These are phyloP conservation scores for Moniliella sp. DNA, from an alignment of 1,284 basidiomycete species.

Conservation along the genomic window DNA sequence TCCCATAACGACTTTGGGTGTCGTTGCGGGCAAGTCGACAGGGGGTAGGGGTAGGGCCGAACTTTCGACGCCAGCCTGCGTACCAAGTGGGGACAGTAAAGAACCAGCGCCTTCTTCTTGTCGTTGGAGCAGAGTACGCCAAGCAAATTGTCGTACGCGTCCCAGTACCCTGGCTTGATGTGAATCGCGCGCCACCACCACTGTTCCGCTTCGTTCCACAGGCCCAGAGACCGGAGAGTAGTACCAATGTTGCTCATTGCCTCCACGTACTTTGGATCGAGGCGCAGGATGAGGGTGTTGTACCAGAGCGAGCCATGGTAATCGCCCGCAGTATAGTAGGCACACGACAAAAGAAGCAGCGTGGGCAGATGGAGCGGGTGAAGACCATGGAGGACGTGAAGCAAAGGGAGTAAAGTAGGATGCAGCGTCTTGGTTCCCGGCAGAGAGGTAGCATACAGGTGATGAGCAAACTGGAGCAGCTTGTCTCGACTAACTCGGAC, in stretches of 20 bases:
- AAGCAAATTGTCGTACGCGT: conserved; percentile 37
- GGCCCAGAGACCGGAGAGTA: conserved; percentile 37
- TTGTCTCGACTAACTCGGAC: conserved; percentile 21
- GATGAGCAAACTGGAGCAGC: conserved; percentile 26
- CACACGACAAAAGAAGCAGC: conserved; percentile 23
- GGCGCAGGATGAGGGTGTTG: conserved; percentile 28
- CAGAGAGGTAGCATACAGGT: conserved; percentile 11
- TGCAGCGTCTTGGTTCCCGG: conserved; percentile 8
- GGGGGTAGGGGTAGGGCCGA: conserved; percentile 9
- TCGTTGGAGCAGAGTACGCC: conserved; percentile 37
- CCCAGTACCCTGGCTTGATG: conserved; percentile 37
- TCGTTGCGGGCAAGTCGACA: too few species aligned
- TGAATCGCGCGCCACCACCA: conserved; percentile 39
- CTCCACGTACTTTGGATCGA: conserved; percentile 36
- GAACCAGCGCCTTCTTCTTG: too few species aligned
- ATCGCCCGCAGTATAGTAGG: conserved; percentile 23
- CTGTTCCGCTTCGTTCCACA: conserved; percentile 35
- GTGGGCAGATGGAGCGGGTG: conserved; percentile 22
- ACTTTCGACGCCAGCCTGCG: not conserved
- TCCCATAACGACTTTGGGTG: too few species aligned
- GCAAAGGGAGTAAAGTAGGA: conserved; percentile 20
- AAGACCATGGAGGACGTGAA: conserved; percentile 22
- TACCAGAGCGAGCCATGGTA: conserved; percentile 29
- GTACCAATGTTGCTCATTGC: conserved; percentile 39
- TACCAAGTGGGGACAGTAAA: not conserved